Evolutionary conservation across 352 stramenopile species (phyloP), one percentile per base, ranked within the genome.

Genomic region (Globisporangium solare): DNA sequence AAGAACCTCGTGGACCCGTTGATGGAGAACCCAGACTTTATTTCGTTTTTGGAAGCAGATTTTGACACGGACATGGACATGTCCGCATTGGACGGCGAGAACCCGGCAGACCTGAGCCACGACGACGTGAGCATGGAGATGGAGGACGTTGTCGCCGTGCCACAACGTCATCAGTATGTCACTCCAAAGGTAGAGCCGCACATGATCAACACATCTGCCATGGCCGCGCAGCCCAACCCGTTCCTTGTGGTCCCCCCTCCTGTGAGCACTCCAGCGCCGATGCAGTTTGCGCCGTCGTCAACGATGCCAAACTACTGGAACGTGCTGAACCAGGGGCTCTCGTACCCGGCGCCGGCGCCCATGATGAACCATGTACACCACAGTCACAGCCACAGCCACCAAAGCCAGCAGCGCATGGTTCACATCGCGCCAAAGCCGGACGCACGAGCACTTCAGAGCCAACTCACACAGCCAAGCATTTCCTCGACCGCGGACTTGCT

Each of bases 251-350:
- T 10, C 27, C 27, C 27, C 0, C 2, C 64, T 66, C 17, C 46
- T 54, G 35, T 55, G 70, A 35, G 27, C 27, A 35, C 61, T 3
- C 47, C 61, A 3, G 31, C 55, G 12, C 54, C 66, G 5, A 70
- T 66, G 66, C 77, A 86, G 60, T 92, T 86, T 57, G 71, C 75
- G 2, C 71, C 83, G 18, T 71, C 79, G 35, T 89, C 83, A 20
- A 82, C 83, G 8, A 78, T 89, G 68, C 83, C 83, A 5, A 89
- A 92, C 66, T 93, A 93, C 58, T 93, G 83, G 83, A 90, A 92
- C 64, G 81, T 93, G 41, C 51, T 93, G 54, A 90, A 90, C 61
- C 76, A 93, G 47, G 79, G 73, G 0, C 66, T 87, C 17, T 61
- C 56, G 6, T 27, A 20, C 14, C 60, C 68, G 1, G 66, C 70